Conservation (phyloP, 2,329 filamentous ascomycete species). For the Cryphonectria japonica region DNA sequence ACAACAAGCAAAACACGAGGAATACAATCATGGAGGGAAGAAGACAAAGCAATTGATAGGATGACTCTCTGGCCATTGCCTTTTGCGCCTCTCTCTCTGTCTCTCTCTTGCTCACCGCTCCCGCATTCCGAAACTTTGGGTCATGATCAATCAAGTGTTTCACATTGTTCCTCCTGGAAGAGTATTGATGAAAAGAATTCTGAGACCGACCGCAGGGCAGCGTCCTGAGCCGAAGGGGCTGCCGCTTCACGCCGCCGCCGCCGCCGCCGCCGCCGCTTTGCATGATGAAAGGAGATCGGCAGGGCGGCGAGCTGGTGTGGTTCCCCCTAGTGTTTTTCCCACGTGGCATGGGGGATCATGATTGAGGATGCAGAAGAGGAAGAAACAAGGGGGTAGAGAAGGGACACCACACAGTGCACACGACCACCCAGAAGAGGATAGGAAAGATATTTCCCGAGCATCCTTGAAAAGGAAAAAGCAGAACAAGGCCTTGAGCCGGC, state of each 20-base stretch:
- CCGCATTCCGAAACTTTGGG: neutral
- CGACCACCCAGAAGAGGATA: too few relatives aligned
- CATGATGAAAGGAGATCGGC: neutral
- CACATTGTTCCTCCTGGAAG: neutral
- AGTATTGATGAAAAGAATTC: neutral
- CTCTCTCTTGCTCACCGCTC: neutral
- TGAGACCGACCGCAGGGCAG: neutral
- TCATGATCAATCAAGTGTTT: constrained; percentile 4
- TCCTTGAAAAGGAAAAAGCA: neutral
- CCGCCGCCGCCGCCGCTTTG: neutral
- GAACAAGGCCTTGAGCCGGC: neutral
- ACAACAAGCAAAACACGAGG: too few relatives aligned
- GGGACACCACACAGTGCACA: too few relatives aligned
- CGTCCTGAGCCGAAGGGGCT: neutral
- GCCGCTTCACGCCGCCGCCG: too few relatives aligned
- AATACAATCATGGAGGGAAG: too few relatives aligned
- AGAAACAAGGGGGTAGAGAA: neutral
- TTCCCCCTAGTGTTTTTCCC: neutral
- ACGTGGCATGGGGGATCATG: constrained; percentile 1
- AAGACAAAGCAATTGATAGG: too few relatives aligned
- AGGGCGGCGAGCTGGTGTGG: neutral
- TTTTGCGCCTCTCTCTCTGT: neutral
- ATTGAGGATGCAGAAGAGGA: neutral
- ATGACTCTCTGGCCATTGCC: too few relatives aligned
- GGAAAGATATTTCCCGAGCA: neutral